Base-by-base conservation (phyloP, 306 rosid genomes). In the Arachis hypogaea region DNA sequence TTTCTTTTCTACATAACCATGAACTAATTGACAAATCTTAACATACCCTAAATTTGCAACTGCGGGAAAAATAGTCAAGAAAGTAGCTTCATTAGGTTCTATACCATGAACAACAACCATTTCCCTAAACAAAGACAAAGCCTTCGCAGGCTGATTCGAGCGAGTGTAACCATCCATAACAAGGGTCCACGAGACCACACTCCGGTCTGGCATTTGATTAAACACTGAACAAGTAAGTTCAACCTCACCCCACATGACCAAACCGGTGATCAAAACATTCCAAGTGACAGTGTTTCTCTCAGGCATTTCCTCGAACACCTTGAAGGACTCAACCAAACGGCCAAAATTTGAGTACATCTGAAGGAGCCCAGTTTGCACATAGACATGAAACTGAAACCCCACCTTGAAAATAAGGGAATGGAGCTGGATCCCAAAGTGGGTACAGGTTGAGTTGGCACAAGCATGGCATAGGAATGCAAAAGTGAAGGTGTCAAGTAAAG, bases 141-240 rank as follows among this genome's bases (percentile, higher is more conserved):
- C 96, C 66, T 84, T 83, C 11, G 43, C n/a, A n/a, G 84, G 82
- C 81, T 29, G 75, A 78, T 84, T 81, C 65, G 36, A 41, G 2
- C 91, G 82, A 2, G 89, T 83, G 68, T 81, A 83, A 0, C 84
- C 87, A 79, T 90, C 96, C 30, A 90, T 86, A 59, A 90, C 78
- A 69, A 80, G 82, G 46, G 96, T 90, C 93, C 96, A 88, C 1
- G 96, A 90, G 29, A 87, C 89, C 4, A 90, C 89, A 69, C 72
- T 88, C 69, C 86, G 81, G 40, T 4, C 50, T 6, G 88, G 84
- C 93, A 90, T 90, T 18, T 29, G 75, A 71, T 79, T 59, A 80
- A 90, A 90, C 7, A 88, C 71, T 11, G 78, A 85, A 11, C 77
- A 51, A 74, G 94, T 90, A 12, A 73, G 69, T 58, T 71, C 73